These are phyloP conservation scores for Fusarium sublunatum DNA, from an alignment of 2,329 filamentous ascomycete species.

Conservation along the genomic window DNA sequence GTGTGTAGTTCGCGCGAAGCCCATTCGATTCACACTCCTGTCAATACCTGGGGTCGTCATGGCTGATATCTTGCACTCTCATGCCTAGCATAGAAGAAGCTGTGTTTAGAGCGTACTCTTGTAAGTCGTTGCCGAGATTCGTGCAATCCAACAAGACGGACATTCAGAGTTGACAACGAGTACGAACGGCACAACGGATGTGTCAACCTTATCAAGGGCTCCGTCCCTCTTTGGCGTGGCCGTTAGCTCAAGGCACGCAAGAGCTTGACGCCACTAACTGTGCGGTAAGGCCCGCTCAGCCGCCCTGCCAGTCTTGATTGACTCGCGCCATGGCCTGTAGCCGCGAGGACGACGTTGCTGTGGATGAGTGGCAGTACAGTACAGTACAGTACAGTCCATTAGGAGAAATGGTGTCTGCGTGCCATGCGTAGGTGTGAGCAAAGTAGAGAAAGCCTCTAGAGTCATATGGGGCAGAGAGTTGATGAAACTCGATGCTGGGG, in stretches of 20 bases:
- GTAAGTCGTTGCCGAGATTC: not conserved
- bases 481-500: constrained; percentile 12
- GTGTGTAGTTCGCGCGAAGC: not conserved
- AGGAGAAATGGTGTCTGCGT: constrained; percentile 21
- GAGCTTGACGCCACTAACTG: constrained; percentile 25
- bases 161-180: not conserved
- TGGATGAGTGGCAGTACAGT: constrained; percentile 19
- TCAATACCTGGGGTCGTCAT: not conserved
- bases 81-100: not conserved
- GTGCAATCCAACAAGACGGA: not conserved
- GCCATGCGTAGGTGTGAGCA: not conserved
- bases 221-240: not conserved
- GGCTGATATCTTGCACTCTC: not conserved
- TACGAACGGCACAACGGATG: not conserved
- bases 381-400: not conserved
- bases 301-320: constrained; percentile 10
- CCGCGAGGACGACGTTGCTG: constrained; percentile 8
- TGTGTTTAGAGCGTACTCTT: not conserved
- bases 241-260: constrained; percentile 20
- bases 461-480: constrained; percentile 4
- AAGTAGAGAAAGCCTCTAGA: not conserved
- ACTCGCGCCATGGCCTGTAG: constrained; percentile 16
- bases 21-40: not conserved
- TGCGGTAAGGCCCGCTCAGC: constrained; percentile 22
- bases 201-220: constrained; percentile 1